Conservation (phyloP, 164 flowering plant species). For the Berberis vulgaris region DNA sequence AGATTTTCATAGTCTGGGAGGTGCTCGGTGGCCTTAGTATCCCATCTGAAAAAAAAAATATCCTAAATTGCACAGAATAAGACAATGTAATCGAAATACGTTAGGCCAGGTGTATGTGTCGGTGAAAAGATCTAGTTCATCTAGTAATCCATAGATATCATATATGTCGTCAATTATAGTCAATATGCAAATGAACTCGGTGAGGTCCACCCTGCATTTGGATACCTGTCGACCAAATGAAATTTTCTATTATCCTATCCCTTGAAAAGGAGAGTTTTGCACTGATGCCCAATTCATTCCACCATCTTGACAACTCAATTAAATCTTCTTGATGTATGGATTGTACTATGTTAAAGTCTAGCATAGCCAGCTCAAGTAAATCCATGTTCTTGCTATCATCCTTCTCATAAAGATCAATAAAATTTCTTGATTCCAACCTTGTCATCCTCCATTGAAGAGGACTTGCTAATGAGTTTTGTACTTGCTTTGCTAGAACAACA, state of each 20-base stretch:
- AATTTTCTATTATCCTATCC: conserved; percentile 25
- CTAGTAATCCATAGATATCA: conserved; percentile 26
- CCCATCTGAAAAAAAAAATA: conserved; percentile 20
- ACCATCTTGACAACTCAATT: conserved; percentile 21
- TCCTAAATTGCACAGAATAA: not conserved
- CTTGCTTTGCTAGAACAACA: not conserved
- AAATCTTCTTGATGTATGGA: conserved; percentile 17
- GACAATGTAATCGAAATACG: not conserved
- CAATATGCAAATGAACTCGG: conserved; percentile 13
- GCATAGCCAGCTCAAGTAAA: conserved; percentile 21
- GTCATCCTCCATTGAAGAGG: conserved; percentile 24
- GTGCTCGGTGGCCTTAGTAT: conserved; percentile 12
- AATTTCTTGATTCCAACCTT: conserved; percentile 15
- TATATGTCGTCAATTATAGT: conserved; percentile 22
- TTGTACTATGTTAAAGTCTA: conserved; percentile 26
- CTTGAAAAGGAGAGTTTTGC: conserved; percentile 17
- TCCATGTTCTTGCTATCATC: not conserved
- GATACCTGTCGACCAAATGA: conserved; percentile 23
- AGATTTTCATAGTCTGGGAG: conserved; percentile 25
- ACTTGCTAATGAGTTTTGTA: conserved; percentile 8
- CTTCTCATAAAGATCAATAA: conserved; percentile 11
- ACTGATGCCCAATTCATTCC: conserved; percentile 13
- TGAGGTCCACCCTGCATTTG: conserved; percentile 11
- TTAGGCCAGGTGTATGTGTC: conserved; percentile 12
- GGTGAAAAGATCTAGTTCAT: conserved; percentile 24